Base-by-base conservation (phyloP, 140 eudicot genomes). In the Erigeron philadelphicus region DNA sequence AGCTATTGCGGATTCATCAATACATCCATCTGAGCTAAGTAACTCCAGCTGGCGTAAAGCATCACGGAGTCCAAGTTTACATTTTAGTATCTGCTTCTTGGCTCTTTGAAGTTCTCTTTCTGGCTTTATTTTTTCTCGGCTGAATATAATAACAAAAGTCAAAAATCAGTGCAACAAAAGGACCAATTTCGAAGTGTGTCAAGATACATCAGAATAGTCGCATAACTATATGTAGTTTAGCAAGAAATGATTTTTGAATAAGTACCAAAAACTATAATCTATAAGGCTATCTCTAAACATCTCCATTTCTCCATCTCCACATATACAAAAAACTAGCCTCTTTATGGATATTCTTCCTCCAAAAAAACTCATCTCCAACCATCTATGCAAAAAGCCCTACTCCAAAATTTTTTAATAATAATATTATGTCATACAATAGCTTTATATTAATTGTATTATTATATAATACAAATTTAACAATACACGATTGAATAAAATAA, bases 21-120 rank as follows among this genome's bases (percentile, higher is more conserved):
- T 93, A 46, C 89, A 70, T 66, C 98, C 98, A 62, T 68, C 87
- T 58, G 98, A 86, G 73, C 98, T 81, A 70, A 89, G 95, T 82
- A 80, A 74, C 61, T 89, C 98, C 82, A 93, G 80, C 79, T 93
- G 86, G 62, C 61, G 90, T 79, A 93, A 61, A 52, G 87, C 90
- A 78, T 93, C 98, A 71, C 98, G 93, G 48, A 93, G 79, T 78
- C 93, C 98, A 53, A 93, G 93, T 75, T 93, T 89, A 78, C 95
- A 88, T 64, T 89, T 86, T 70, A 86, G 59, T 74, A 93, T 93
- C 83, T 89, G 96, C 74, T 81, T 82, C 81, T 75, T 80, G 61
- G 98, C 98, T 71, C 95, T 86, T 65, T 88, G 90, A 61, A 93
- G 88, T 82, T 93, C 98, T 70, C 80, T 86, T 70, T 84, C 96